Evolutionary conservation across 148 eudicot genomes (phyloP).

Genomic region (Spergularia bocconei): DNA sequence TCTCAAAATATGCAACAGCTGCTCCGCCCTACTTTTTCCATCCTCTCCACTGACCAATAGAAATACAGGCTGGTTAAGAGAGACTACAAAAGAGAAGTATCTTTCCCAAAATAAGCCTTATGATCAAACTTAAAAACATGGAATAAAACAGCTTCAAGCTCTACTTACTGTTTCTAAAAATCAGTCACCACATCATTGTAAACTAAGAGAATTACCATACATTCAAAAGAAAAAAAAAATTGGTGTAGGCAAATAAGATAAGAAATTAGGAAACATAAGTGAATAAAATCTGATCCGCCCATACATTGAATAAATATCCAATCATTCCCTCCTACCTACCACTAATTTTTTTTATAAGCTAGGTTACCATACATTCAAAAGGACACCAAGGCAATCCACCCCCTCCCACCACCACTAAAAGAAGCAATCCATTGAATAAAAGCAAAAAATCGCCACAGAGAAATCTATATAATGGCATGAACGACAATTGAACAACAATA

Average conservation of each 20-base stretch:
- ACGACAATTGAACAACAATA: background rate
- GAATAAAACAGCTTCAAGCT: background rate
- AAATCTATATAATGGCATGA: background rate
- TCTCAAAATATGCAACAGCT: conserved; percentile 78
- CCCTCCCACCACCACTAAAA: too few relatives aligned
- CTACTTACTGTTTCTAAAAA: background rate
- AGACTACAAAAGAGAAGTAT: background rate
- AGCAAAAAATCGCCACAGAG: background rate
- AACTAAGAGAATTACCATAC: background rate
- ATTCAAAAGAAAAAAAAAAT: background rate
- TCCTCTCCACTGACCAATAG: conserved; percentile 84
- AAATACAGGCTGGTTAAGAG: conserved; percentile 18
- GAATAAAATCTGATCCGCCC: background rate
- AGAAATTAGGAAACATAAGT: background rate
- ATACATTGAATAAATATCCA: background rate
- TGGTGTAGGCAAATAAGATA: conserved; percentile 2
- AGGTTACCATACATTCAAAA: too few relatives aligned
- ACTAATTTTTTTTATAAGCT: background rate
- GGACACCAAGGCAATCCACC: too few relatives aligned
- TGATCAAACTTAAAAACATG: background rate
- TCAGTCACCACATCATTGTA: background rate
- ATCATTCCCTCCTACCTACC: too few relatives aligned
- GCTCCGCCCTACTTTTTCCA: conserved; percentile 96
- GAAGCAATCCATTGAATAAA: background rate
- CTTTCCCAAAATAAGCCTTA: background rate